phyloP scores from a whole-genome alignment of 192 early-diverging fungal species.

The Gryganskiella cystojenkinii region DNA sequence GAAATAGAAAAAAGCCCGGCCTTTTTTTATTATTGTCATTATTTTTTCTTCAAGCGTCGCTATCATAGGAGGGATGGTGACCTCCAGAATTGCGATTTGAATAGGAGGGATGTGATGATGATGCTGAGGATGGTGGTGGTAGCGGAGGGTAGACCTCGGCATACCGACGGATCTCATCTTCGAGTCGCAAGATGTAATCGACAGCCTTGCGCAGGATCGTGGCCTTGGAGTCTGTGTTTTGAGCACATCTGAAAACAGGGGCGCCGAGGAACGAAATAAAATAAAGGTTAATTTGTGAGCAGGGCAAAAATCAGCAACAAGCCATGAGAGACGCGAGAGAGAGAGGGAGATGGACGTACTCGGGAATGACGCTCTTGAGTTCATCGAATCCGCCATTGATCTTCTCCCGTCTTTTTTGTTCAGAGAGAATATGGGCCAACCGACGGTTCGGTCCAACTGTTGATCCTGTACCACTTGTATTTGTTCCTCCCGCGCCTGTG shows the following conservation, averaged over 20 bases:
- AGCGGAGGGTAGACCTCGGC: conserved; percentile 13
- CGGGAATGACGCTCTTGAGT: conserved; percentile 51
- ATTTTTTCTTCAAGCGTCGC: no score
- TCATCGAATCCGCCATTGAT: conserved; percentile 56
- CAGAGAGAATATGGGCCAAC: conserved; percentile 52
- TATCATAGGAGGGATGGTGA: background rate
- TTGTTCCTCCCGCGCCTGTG: no score
- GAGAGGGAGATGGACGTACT: conserved; percentile 6
- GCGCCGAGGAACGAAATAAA: background rate
- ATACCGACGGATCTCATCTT: conserved; percentile 32
- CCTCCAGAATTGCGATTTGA: conserved; percentile 6
- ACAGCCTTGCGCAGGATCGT: conserved; percentile 50
- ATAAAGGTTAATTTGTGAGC: no score
- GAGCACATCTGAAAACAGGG: conserved; percentile 31
- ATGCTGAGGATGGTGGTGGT: background rate
- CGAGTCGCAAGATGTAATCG: conserved; percentile 40
- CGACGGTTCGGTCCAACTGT: conserved; percentile 40
- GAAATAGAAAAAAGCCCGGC: no score
- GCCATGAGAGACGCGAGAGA: no score
- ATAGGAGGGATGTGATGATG: background rate
- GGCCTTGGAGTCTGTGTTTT: conserved; percentile 56
- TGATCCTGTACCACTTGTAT: background rate
- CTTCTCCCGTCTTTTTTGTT: conserved; percentile 56
- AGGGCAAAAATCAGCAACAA: conserved; percentile 1
- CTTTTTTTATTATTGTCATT: no score